Evolutionary conservation across 1,139 yeast genomes (phyloP).

Genomic region (Tardiomyces depauwii): DNA sequence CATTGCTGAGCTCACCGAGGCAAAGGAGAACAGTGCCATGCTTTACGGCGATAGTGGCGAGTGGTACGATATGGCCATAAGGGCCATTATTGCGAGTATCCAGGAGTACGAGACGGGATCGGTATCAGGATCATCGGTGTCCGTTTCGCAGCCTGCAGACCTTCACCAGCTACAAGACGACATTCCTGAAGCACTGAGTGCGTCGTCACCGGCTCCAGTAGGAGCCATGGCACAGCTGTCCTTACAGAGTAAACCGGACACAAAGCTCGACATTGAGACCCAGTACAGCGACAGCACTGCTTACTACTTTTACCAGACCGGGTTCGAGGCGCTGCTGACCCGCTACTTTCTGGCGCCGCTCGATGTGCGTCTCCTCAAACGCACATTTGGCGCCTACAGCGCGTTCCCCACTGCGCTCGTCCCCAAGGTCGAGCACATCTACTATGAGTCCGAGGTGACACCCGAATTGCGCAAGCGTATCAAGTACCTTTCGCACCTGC

Average conservation of each 20-base stretch:
- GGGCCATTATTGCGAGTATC: constrained; percentile 34
- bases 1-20: constrained; percentile 34
- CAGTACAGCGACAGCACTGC: constrained; percentile 28
- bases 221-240: background rate
- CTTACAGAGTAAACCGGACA: background rate
- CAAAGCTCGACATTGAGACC: background rate
- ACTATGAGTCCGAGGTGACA: constrained; percentile 46
- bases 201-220: background rate
- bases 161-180: background rate
- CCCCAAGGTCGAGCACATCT: constrained; percentile 58
- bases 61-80: constrained; percentile 46
- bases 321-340: constrained; percentile 47
- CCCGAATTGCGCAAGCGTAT: constrained; percentile 46
- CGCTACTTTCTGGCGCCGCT: constrained; percentile 64
- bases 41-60: constrained; percentile 50
- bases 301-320: constrained; percentile 60
- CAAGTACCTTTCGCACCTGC: constrained; percentile 73
- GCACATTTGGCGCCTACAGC: constrained; percentile 51
- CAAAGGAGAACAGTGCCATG: constrained; percentile 44
- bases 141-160: constrained; percentile 2
- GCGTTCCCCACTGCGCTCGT: constrained; percentile 56
- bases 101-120: constrained; percentile 22
- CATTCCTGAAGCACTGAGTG: background rate
- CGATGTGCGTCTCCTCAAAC: constrained; percentile 62
- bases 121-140: constrained; percentile 4